A percentile compares a stretch with the other conserved stretches of the same genome.
Conservation (phyloP, 345 rosid genomes). For the Microcos paniculata region DNA sequence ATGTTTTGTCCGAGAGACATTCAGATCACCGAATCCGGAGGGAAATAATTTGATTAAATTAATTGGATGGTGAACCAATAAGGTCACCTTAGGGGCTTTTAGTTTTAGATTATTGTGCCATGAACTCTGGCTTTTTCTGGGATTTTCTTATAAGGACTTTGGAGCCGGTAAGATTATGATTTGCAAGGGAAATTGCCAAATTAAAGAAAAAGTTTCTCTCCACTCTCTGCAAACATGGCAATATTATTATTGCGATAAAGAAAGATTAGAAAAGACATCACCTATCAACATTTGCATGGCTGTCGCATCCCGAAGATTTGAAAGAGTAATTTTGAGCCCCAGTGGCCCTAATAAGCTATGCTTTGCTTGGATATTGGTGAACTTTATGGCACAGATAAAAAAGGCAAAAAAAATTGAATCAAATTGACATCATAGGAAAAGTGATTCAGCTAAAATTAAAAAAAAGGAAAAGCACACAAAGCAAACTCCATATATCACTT, state of each 20-base stretch:
- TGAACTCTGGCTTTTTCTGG: slow-evolving; percentile 8
- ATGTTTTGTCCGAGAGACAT: background rate
- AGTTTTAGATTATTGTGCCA: slow-evolving; percentile 12
- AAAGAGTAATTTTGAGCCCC: slow-evolving; percentile 15
- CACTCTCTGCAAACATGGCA: background rate
- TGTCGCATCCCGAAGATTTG: slow-evolving; percentile 16
- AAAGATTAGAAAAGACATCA: slow-evolving; percentile 16
- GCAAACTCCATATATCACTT: background rate
- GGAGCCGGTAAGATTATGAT: background rate
- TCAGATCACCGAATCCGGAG: background rate
- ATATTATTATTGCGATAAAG: background rate
- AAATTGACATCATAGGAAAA: slow-evolving; percentile 20
- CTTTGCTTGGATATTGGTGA: slow-evolving; percentile 27
- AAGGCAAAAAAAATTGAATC: background rate
- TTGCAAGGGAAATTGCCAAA: background rate
- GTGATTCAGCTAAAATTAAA: slow-evolving; percentile 10
- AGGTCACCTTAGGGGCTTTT: background rate
- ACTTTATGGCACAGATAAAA: slow-evolving; percentile 24
- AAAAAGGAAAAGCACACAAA: slow-evolving; percentile 1
- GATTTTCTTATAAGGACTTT: background rate
- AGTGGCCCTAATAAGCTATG: slow-evolving; percentile 1
- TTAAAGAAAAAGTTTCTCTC: background rate
- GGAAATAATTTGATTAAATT: background rate
- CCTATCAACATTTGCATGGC: slow-evolving; percentile 23
- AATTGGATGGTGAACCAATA: background rate